Base-by-base conservation (phyloP, 2,329 filamentous ascomycete species). In the Cryphonectria naterciae region DNA sequence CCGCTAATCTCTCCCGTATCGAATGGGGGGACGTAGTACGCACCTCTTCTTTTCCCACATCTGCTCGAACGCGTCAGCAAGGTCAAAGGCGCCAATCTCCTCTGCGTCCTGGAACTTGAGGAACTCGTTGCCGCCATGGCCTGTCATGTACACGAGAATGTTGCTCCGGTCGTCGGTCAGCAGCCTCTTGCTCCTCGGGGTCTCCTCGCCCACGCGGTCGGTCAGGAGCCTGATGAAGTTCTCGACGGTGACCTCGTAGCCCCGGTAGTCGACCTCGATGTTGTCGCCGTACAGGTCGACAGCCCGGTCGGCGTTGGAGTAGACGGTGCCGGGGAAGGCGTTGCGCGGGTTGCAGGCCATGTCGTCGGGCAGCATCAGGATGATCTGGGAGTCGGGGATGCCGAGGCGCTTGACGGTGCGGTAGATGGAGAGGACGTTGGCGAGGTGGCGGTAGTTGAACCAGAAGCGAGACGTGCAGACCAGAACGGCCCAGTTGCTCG, bases 271-370 rank as follows among this genome's bases (percentile, higher is more conserved):
- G 66, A 99, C 96, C 84, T 99, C 96, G 77, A 99, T 98, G 80
- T 98, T 98, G 84, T 98, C 95, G 73, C 97, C 96, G 80, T 99
- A 99, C 6, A 99, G 86, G 79, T 99, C 96, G 65, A 99, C 92
- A 11, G 94, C 94, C 74, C 96, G 93, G 81, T 98, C 95, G 52
- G 96, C 95, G 79, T 99, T 98, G 83, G 96, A 98, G 87, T 98
- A 99, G 41, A 99, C 96, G 68, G 95, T 98, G 67, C 96, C 96
- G 0, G 96, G 95, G 81, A 99, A 99, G 65, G 95, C 94, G 80
- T 99, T 99, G 77, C 96, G 94, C 43, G 96, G 96, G 83, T 99
- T 99, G 86, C 96, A 99, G 54, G 96, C 96, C 94, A 99, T 98
- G 84, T 99, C 96, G 81, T 99, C 96, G 32, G 96, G 96, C n/a